Evolutionary conservation across 495 filamentous ascomycete species (phyloP).

Genomic region (Bathelium albidoporum): DNA sequence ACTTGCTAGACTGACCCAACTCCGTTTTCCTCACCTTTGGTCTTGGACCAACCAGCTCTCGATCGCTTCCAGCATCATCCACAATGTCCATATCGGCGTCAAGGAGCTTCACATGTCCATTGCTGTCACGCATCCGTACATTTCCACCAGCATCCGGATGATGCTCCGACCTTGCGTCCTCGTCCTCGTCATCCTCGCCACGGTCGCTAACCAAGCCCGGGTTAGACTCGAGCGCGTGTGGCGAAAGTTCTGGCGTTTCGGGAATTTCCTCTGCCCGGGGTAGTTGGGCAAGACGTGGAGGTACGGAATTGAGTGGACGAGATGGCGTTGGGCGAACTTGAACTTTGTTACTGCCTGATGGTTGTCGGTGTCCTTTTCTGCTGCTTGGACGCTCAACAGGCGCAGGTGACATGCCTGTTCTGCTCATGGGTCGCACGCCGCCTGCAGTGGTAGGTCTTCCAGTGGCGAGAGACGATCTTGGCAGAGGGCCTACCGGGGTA

Average conservation of each 20-base stretch:
- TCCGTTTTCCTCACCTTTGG: slow-evolving; percentile 2
- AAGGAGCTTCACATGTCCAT: neutral
- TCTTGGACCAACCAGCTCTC: neutral
- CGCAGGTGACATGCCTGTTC: neutral
- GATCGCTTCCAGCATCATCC: neutral
- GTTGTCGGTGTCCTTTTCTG: slow-evolving; percentile 18
- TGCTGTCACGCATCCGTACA: neutral
- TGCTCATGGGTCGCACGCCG: neutral
- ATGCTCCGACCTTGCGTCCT: slow-evolving; percentile 19
- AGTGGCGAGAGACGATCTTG: neutral
- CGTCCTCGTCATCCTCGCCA: slow-evolving; percentile 37
- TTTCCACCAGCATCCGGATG: neutral
- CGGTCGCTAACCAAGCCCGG: slow-evolving; percentile 85
- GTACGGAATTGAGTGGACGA: neutral
- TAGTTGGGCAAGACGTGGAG: neutral
- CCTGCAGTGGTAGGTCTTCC: neutral
- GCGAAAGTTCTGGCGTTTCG: slow-evolving; percentile 50
- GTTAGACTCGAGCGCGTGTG: slow-evolving; percentile 69
- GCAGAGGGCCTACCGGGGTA: slow-evolving; percentile 28
- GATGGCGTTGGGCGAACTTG: slow-evolving; percentile 6
- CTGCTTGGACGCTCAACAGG: slow-evolving; percentile 15
- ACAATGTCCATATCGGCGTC: neutral
- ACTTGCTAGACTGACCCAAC: slow-evolving; percentile 1
- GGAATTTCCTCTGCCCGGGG: slow-evolving; percentile 16
- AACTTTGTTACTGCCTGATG: neutral